Evolutionary conservation across 2,329 filamentous ascomycete genomes (phyloP), one percentile per base, ranked within the genome.

Genomic region (Xylariaceae sp.): DNA sequence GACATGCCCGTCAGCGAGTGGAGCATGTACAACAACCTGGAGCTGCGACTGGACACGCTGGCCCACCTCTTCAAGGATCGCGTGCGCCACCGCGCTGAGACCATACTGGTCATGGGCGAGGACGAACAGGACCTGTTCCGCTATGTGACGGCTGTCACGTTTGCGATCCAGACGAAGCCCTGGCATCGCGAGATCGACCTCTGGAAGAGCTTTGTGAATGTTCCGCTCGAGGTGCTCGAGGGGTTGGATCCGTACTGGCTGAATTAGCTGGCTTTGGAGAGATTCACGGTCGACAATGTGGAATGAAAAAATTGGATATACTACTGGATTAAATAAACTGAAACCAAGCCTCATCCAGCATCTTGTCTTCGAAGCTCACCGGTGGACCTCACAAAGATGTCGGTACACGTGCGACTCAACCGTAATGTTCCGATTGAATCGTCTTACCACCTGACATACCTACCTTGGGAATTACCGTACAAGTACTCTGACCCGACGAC

Each of bases 171-270:
- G 52, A 68, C 60, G 6, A 57, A 58, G 44, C 65, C 67, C 11
- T 70, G 66, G 66, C 53, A 63, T 35, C 43, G 62, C 37, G 68
- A 72, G 57, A 53, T 71, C 25, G 67, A 72, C 51, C 56, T 68
- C 28, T 69, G 64, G 65, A 63, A 61, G 51, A 70, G 65, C 40
- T 70, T 70, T 52, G 50, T 70, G 5, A 63, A 67, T 46, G 64
- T 72, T 0, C 61, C 64, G 39, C 25, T 61, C 19, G 47, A 41
- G 15, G 68, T 71, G 43, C 42, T 70, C 48, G 59, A 65, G 40
- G 48, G 43, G 0, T 39, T 70, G 50, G 50, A 66, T 42, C 45
- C 51, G 39, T 49, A 46, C 35, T 66, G 63, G 61, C 46, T 65
- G 46, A 46, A 49, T 39, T 55, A 34, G 38, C 12, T n/a, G n/a